phyloP scores from a whole-genome alignment of 2,329 filamentous ascomycete species.

The Calycina herbarum region DNA sequence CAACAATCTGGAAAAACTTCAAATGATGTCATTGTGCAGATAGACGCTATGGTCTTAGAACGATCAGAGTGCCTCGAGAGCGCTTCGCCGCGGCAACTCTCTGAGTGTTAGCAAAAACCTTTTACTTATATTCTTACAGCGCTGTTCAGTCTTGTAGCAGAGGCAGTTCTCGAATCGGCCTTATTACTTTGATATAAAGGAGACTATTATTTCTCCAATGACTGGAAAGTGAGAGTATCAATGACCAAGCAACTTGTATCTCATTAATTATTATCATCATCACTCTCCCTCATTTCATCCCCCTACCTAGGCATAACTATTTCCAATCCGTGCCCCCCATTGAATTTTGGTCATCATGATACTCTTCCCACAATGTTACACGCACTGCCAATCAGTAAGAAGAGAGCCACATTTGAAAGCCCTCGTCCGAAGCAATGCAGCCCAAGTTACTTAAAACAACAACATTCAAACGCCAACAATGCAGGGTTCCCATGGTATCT shows the following conservation, averaged over 20 bases:
- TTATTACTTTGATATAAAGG: no score
- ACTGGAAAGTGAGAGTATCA: background rate
- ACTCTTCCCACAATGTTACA: constrained; percentile 1
- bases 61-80: background rate
- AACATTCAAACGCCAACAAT: constrained; percentile 36
- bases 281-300: background rate
- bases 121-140: no score
- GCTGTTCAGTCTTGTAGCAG: no score
- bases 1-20: background rate
- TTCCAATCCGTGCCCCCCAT: constrained; percentile 12
- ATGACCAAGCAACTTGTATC: background rate
- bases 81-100: no score
- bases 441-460: constrained; percentile 18
- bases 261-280: constrained; percentile 13
- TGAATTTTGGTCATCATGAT: background rate
- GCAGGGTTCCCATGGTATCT: constrained; percentile 36
- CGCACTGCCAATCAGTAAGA: background rate
- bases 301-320: constrained; percentile 7
- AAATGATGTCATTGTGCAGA: background rate
- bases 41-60: background rate
- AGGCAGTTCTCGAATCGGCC: no score
- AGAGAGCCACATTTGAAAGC: constrained; percentile 3
- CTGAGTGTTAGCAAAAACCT: no score
- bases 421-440: constrained; percentile 22
- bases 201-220: no score